Percentiles rank a stretch among this genome's conserved stretches.
These are phyloP conservation scores for Hibiscus mutabilis DNA, from an alignment of 345 rosid species.

Conservation along the genomic window DNA sequence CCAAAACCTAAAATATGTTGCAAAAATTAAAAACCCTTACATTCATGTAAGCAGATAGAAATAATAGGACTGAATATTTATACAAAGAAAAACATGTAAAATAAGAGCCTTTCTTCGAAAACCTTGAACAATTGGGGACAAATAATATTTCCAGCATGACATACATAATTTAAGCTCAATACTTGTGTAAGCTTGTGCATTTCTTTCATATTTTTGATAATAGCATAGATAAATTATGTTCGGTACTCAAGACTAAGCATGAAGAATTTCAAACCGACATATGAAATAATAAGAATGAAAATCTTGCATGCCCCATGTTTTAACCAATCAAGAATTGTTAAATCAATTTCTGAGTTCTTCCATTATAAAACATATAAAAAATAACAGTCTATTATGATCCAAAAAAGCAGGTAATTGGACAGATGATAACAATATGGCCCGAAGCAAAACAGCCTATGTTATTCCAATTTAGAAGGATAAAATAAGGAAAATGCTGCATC, in stretches of 20 bases:
- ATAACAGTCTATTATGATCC: neutral
- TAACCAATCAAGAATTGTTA: neutral
- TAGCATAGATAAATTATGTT: neutral
- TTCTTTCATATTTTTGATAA: neutral
- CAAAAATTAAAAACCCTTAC: constrained; percentile 1
- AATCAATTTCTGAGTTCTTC: neutral
- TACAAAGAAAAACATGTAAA: neutral
- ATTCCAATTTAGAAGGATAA: neutral
- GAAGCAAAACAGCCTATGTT: neutral
- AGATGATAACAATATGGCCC: neutral
- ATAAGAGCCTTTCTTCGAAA: neutral
- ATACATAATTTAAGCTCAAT: neutral
- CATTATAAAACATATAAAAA: neutral
- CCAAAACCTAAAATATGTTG: constrained; percentile 29
- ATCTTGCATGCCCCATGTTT: neutral
- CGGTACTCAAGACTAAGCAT: constrained; percentile 6
- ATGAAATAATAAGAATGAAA: neutral
- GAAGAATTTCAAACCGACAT: no score
- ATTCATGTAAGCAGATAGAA: neutral
- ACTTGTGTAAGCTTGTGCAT: neutral
- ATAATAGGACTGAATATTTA: neutral
- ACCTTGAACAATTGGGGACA: neutral
- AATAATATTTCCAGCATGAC: neutral
- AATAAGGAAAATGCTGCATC: neutral
- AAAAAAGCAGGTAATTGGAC: neutral